Conservation (phyloP, 106 monocot species). For the Dactylorhiza incarnata region DNA sequence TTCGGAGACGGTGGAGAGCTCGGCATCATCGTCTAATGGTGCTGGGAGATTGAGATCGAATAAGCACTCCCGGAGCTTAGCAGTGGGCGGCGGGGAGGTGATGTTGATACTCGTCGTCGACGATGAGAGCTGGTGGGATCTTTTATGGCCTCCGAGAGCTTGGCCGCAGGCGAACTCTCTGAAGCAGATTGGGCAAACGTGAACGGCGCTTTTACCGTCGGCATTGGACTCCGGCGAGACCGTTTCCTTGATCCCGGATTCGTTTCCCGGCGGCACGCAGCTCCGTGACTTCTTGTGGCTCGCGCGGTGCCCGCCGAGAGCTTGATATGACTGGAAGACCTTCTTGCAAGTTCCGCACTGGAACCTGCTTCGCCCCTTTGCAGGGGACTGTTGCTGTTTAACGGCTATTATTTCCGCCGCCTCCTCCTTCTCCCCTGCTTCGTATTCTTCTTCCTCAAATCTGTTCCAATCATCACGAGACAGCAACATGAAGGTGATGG, state of each 20-base stretch:
- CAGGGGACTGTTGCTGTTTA: neutral
- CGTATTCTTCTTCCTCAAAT: neutral
- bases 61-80: neutral
- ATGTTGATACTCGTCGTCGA: neutral
- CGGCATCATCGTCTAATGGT: constrained; percentile 21
- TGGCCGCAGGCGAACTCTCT: constrained; percentile 16
- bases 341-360: constrained; percentile 60
- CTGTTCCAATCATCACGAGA: constrained; percentile 52
- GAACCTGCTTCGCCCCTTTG: constrained; percentile 25
- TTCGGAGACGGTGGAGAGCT: constrained; percentile 21
- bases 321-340: constrained; percentile 58
- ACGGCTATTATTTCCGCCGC: neutral
- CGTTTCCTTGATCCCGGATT: constrained; percentile 1
- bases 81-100: neutral
- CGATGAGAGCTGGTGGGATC: neutral
- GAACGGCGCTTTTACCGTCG: neutral
- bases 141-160: constrained; percentile 8
- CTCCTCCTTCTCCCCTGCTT: neutral
- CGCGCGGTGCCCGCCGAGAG: constrained; percentile 47
- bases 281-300: constrained; percentile 33
- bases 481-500: constrained; percentile 63
- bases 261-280: constrained; percentile 1
- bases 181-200: constrained; percentile 15
- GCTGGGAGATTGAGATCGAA: constrained; percentile 51
- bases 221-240: constrained; percentile 6